Evolutionary conservation across 1,284 basidiomycete genomes (phyloP).

Genomic region (Testicularia cyperi): DNA sequence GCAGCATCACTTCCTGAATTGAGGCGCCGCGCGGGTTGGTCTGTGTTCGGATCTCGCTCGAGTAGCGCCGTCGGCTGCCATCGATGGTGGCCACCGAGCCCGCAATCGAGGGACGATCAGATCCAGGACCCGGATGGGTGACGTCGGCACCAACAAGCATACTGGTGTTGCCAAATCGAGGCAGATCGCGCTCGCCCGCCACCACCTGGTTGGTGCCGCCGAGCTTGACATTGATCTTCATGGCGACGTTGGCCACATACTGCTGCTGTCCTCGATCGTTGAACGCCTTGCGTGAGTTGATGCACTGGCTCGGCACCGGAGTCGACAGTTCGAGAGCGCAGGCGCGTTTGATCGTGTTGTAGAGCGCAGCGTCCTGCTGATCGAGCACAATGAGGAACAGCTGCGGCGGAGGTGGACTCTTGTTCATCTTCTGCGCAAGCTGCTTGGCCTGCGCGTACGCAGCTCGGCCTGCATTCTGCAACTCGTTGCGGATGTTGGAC

Average conservation of each 20-base stretch:
- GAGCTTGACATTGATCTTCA: slow-evolving; percentile 62
- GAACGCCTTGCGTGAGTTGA: slow-evolving; percentile 41
- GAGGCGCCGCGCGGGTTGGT: slow-evolving; percentile 51
- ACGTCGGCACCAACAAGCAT: slow-evolving; percentile 63
- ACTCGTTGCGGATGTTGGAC: slow-evolving; percentile 1
- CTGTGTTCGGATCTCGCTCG: slow-evolving; percentile 62
- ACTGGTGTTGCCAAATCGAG: slow-evolving; percentile 50
- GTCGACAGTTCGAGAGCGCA: slow-evolving; percentile 57
- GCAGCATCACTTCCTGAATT: slow-evolving; percentile 59
- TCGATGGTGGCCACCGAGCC: slow-evolving; percentile 62
- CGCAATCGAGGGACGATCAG: slow-evolving; percentile 63
- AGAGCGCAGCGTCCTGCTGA: slow-evolving; percentile 52
- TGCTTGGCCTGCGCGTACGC: slow-evolving; percentile 11
- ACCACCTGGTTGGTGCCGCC: slow-evolving; percentile 62
- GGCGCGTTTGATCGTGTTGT: slow-evolving; percentile 61
- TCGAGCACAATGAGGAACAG: slow-evolving; percentile 43
- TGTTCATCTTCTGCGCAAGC: background rate
- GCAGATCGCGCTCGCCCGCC: slow-evolving; percentile 37
- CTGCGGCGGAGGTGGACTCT: slow-evolving; percentile 27
- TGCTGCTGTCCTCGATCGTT: slow-evolving; percentile 58
- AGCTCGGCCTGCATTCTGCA: slow-evolving; percentile 8
- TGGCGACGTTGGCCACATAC: slow-evolving; percentile 62
- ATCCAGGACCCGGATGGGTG: slow-evolving; percentile 52
- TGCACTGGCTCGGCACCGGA: slow-evolving; percentile 59
- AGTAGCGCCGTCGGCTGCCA: slow-evolving; percentile 59